Evolutionary conservation across 2,329 filamentous ascomycete genomes (phyloP), one percentile per base, ranked within the genome.

Genomic region (Coniella lustricola): DNA sequence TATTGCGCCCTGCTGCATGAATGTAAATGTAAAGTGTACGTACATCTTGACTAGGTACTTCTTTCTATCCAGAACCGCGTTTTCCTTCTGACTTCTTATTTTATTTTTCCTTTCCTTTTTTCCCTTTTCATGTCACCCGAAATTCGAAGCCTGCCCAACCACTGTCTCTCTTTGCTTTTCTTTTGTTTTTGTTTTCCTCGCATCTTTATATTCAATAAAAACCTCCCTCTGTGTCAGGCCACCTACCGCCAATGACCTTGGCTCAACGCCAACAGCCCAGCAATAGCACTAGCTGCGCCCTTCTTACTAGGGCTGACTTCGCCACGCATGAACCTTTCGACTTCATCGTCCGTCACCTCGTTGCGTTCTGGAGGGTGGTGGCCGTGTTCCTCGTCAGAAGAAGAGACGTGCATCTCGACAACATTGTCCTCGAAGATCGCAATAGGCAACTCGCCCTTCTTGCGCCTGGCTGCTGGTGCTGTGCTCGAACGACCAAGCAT

Each of bases 221-320:
- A n/a, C n/a, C n/a, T n/a, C n/a, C n/a, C n/a, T n/a, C n/a, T n/a
- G n/a, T n/a, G n/a, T n/a, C n/a, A n/a, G n/a, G n/a, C n/a, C n/a
- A n/a, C n/a, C 77, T 67, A 85, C 60, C 81, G 77, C 90, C 90
- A 96, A 61, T 88, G 88, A n/a, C 90, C 91, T 67, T 95, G 87
- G 59, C 89, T 94, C 39, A 97, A 73, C 44, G 87, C 91, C 54
- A 96, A 66, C 55, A 97, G 68, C n/a, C 89, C 89, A 47, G 91
- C 88, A 40, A 95, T 84, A 61, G 89, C 94, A 62, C 94, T 89
- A 64, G 95, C 74, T 62, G 96, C 91, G 49, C 82, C 79, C 62
- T 81, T 83, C 66, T 89, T 88, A 61, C 83, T 83, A 8, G 81
- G 82, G 61, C 79, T 81, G 54, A 81, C 74, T 29, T 78, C 76